Evolutionary conservation across 2,329 filamentous ascomycete species (phyloP).

Genomic region (Paracoccidioides lutzii): DNA sequence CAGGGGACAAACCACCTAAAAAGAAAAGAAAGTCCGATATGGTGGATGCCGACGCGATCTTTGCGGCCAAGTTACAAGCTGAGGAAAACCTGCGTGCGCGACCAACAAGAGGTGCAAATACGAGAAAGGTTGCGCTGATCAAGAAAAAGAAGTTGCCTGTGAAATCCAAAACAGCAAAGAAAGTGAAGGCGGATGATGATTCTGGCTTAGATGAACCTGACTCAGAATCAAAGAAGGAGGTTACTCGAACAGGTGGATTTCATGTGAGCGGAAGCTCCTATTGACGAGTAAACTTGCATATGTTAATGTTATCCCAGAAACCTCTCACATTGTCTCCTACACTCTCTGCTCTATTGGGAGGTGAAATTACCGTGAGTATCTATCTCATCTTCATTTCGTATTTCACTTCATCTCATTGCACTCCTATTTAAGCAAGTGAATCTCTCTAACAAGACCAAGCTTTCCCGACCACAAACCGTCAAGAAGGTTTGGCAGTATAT

Average conservation of each 20-base stretch:
- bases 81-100: slow-evolving; percentile 71
- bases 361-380: slow-evolving; percentile 30
- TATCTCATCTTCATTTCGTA: background rate
- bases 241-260: slow-evolving; percentile 74
- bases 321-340: slow-evolving; percentile 34
- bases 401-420: background rate
- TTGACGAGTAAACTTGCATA: background rate
- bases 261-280: slow-evolving; percentile 44
- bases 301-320: slow-evolving; percentile 23
- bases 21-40: slow-evolving; percentile 54
- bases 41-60: slow-evolving; percentile 68
- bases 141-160: slow-evolving; percentile 52
- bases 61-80: slow-evolving; percentile 79
- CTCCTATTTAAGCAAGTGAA: background rate
- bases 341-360: slow-evolving; percentile 32
- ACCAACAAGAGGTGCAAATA: slow-evolving; percentile 61
- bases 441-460: slow-evolving; percentile 33
- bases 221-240: slow-evolving; percentile 46
- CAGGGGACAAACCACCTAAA: slow-evolving; percentile 36
- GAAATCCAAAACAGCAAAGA: slow-evolving; percentile 45
- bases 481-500: slow-evolving; percentile 96
- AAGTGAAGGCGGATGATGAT: slow-evolving; percentile 65
- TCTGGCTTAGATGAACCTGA: slow-evolving; percentile 59
- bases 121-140: slow-evolving; percentile 43
- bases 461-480: slow-evolving; percentile 88